Percentiles rank a stretch among this genome's conserved stretches.
Conservation (phyloP, 129 eudicot species). For the Gnaphalium uliginosum region DNA sequence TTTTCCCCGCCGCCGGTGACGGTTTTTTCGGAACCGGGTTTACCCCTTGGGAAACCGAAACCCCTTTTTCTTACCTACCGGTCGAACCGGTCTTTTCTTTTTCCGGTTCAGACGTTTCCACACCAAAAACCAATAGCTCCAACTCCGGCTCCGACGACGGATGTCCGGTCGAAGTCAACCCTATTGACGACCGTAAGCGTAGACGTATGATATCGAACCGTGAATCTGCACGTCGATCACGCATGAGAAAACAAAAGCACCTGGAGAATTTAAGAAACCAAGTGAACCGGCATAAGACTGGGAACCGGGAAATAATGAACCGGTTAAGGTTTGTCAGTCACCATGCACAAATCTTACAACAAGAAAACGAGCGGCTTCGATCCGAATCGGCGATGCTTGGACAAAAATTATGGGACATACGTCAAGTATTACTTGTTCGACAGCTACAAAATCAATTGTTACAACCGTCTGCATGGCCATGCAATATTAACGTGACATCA, state of each 20-base stretch:
- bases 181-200: constrained; percentile 64
- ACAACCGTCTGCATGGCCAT: constrained; percentile 55
- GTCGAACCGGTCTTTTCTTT: constrained; percentile 54
- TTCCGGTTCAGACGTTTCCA: constrained; percentile 49
- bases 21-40: constrained; percentile 45
- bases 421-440: constrained; percentile 56
- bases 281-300: constrained; percentile 52
- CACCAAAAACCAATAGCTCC: constrained; percentile 29
- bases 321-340: constrained; percentile 45
- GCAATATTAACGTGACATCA: constrained; percentile 53
- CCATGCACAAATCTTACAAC: constrained; percentile 43
- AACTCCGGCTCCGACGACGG: constrained; percentile 47
- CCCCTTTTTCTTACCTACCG: constrained; percentile 30
- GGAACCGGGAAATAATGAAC: constrained; percentile 69
- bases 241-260: constrained; percentile 83
- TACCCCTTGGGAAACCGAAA: constrained; percentile 50
- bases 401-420: constrained; percentile 62
- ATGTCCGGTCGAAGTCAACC: constrained; percentile 17
- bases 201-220: constrained; percentile 94
- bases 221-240: constrained; percentile 87
- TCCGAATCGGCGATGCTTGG: constrained; percentile 56
- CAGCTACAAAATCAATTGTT: constrained; percentile 54
- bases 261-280: constrained; percentile 71
- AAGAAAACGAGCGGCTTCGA: constrained; percentile 61
- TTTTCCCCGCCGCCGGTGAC: constrained; percentile 44